Conservation (phyloP, 768 basidiomycete genomes). For the Mycena sanguinolenta region DNA sequence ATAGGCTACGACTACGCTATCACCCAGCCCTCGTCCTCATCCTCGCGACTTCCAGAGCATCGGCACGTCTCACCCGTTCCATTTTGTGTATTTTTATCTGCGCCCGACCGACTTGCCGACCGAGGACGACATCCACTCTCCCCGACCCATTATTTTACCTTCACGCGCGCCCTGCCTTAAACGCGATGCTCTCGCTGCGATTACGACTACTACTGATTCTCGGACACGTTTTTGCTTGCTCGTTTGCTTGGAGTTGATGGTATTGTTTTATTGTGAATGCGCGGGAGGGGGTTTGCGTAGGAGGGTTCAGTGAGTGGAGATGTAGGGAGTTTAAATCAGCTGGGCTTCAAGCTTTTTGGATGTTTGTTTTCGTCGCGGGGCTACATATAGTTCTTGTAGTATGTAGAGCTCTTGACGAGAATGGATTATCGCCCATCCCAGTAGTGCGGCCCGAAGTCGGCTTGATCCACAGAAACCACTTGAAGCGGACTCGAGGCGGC, state of each 20-base stretch:
- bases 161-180: conserved; percentile 6
- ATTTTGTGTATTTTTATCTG: conserved; percentile 38
- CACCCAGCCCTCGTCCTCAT: conserved; percentile 10
- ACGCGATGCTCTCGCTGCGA: conserved; percentile 10
- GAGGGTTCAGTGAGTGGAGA: not conserved
- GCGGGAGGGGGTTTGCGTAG: not conserved
- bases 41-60: not conserved
- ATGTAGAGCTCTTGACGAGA: conserved; percentile 1
- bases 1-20: not conserved
- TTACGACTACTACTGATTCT: conserved; percentile 16
- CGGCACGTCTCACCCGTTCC: conserved; percentile 9
- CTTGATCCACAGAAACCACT: too few relatives aligned
- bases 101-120: conserved; percentile 9
- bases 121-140: conserved; percentile 18
- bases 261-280: conserved; percentile 6
- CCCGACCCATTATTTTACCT: conserved; percentile 12
- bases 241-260: conserved; percentile 10
- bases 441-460: too few relatives aligned
- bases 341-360: conserved; percentile 1
- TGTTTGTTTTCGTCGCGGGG: conserved; percentile 4
- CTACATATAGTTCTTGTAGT: conserved; percentile 14
- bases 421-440: not conserved
- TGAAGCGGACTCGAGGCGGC: too few relatives aligned
- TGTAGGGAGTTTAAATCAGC: not conserved
- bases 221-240: conserved; percentile 7